phyloP scores from a whole-genome alignment of 148 eudicot genomes.

The Beta vulgaris region DNA sequence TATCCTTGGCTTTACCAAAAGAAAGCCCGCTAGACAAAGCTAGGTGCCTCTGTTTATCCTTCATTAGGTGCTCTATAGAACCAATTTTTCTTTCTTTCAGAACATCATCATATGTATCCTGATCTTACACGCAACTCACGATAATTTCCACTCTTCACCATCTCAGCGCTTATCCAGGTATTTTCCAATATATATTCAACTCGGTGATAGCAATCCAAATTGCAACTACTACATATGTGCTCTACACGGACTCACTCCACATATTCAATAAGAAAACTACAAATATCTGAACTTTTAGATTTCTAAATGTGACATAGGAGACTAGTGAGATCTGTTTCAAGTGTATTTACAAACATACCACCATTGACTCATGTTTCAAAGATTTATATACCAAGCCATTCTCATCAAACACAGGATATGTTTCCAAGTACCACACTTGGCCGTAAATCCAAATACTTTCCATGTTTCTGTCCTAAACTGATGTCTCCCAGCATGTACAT shows the following conservation, averaged over 20 bases:
- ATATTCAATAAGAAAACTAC: too few species aligned
- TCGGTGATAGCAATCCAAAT: background rate
- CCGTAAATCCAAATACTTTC: background rate
- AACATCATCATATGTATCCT: too few species aligned
- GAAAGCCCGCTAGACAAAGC: background rate
- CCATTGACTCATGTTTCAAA: too few species aligned
- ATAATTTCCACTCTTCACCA: background rate
- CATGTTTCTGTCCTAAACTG: background rate
- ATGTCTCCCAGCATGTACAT: background rate
- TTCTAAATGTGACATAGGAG: too few species aligned
- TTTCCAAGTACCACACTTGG: background rate
- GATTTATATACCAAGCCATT: too few species aligned
- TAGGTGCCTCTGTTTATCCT: background rate
- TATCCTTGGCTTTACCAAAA: background rate
- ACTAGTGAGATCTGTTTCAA: too few species aligned
- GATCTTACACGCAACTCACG: background rate
- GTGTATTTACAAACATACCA: too few species aligned
- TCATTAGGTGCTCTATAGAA: background rate
- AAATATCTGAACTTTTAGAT: too few species aligned
- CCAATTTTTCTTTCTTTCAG: background rate
- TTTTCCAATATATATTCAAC: background rate
- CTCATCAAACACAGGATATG: background rate
- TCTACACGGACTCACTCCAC: background rate
- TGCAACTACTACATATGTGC: background rate
- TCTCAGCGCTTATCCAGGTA: background rate